These are phyloP conservation scores for Thamnidium elegans DNA, from an alignment of 192 early-diverging fungal species.

Conservation along the genomic window DNA sequence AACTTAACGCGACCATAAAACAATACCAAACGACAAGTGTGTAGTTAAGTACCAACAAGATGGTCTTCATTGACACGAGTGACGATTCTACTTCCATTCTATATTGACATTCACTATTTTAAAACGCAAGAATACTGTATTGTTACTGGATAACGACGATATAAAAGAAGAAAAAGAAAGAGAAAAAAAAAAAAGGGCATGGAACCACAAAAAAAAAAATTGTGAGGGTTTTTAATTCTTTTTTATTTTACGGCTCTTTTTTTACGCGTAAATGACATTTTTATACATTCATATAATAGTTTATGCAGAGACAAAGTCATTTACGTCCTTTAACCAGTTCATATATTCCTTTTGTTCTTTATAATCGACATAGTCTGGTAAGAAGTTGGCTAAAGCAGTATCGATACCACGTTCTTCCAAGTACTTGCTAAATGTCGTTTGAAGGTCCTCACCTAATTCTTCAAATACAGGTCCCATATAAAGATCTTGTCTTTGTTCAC, in stretches of 20 bases:
- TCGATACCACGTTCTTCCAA: conserved; percentile 88
- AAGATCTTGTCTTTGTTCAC: conserved; percentile 71
- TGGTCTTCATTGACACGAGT: too few species aligned
- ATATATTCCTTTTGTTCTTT: conserved; percentile 97
- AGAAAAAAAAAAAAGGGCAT: neutral
- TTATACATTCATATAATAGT: neutral
- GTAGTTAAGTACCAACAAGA: too few species aligned
- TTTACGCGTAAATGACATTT: neutral
- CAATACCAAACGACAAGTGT: conserved; percentile 26
- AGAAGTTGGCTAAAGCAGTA: conserved; percentile 76
- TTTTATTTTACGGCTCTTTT: neutral
- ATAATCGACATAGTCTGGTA: conserved; percentile 85
- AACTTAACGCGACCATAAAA: conserved; percentile 32
- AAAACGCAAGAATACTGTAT: too few species aligned
- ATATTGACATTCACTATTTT: too few species aligned
- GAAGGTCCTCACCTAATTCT: conserved; percentile 79
- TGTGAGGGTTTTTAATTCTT: neutral
- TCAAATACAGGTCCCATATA: conserved; percentile 89
- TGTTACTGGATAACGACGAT: too few species aligned
- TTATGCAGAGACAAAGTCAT: conserved; percentile 69
- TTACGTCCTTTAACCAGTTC: conserved; percentile 80
- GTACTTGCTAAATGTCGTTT: conserved; percentile 65
- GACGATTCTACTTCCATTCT: too few species aligned
- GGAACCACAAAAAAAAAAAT: neutral
- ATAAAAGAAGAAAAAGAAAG: too few species aligned